phyloP scores from a whole-genome alignment of 2,329 filamentous ascomycete species.

The Colletotrichum kahawae region DNA sequence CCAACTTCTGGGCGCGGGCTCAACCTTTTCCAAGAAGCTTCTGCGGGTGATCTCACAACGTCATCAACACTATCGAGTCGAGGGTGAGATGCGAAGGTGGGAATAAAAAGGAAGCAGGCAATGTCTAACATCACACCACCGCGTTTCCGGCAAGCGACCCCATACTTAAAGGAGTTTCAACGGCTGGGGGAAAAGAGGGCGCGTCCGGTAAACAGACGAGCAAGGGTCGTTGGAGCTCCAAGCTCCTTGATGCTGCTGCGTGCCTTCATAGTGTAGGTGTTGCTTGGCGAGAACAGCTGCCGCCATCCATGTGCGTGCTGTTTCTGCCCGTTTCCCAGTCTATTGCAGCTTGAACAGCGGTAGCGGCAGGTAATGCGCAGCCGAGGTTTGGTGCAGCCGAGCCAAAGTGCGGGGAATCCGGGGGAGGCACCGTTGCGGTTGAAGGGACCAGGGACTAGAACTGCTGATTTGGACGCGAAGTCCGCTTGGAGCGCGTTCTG shows the following conservation, averaged over 20 bases:
- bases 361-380: neutral
- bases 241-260: neutral
- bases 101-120: neutral
- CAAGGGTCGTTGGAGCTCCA: neutral
- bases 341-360: neutral
- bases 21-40: neutral
- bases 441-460: neutral
- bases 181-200: neutral
- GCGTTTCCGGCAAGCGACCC: neutral
- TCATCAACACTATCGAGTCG: neutral
- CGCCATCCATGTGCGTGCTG: neutral
- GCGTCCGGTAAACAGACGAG: neutral
- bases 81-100: neutral
- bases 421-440: neutral
- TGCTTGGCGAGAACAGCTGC: neutral
- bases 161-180: conserved; percentile 4
- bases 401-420: conserved; percentile 9
- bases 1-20: neutral
- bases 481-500: neutral
- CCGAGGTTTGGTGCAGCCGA: conserved; percentile 11
- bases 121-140: neutral
- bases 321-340: neutral
- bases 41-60: neutral
- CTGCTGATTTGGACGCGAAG: neutral
- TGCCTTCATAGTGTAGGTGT: neutral